A percentile compares a stretch with the other conserved stretches of the same genome.
These are phyloP conservation scores for Pyrenophora teres DNA, from an alignment of 2,329 filamentous ascomycete genomes.

Conservation along the genomic window DNA sequence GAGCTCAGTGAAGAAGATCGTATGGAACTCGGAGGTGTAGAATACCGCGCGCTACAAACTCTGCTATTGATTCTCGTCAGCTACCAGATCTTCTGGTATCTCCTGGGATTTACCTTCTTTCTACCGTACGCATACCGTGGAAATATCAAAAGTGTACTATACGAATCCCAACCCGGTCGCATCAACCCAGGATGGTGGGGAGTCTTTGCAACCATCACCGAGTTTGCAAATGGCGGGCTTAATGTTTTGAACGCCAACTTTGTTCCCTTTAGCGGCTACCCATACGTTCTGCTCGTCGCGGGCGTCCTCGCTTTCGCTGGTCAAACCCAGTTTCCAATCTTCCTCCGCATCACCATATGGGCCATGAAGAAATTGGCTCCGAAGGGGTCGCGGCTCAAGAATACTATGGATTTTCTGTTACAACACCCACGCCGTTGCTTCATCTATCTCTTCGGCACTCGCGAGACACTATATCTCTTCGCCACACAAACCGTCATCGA, in stretches of 20 bases:
- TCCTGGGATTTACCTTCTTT: constrained; percentile 55
- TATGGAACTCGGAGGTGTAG: constrained; percentile 56
- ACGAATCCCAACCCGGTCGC: constrained; percentile 44
- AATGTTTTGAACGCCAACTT: constrained; percentile 64
- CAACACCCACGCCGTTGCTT: constrained; percentile 67
- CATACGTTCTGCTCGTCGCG: constrained; percentile 56
- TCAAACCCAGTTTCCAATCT: constrained; percentile 62
- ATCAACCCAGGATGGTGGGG: constrained; percentile 41
- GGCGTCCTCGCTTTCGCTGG: constrained; percentile 57
- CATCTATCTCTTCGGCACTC: constrained; percentile 67
- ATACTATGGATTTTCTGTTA: constrained; percentile 62
- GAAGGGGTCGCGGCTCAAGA: constrained; percentile 44
- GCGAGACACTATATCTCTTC: constrained; percentile 69
- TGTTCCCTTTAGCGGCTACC: constrained; percentile 59
- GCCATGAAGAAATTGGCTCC: constrained; percentile 55
- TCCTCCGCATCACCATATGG: constrained; percentile 65
- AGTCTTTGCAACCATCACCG: constrained; percentile 55
- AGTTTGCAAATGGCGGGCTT: constrained; percentile 59
- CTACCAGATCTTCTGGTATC: constrained; percentile 42
- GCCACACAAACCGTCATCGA: constrained; percentile 66
- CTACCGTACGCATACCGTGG: constrained; percentile 51
- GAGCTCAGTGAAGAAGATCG: constrained; percentile 50
- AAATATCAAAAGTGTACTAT: constrained; percentile 50
- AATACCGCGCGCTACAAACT: constrained; percentile 57
- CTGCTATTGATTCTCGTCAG: constrained; percentile 54